phyloP scores from a whole-genome alignment of 75 land plant species.

The Chamaecyparis obtusa region DNA sequence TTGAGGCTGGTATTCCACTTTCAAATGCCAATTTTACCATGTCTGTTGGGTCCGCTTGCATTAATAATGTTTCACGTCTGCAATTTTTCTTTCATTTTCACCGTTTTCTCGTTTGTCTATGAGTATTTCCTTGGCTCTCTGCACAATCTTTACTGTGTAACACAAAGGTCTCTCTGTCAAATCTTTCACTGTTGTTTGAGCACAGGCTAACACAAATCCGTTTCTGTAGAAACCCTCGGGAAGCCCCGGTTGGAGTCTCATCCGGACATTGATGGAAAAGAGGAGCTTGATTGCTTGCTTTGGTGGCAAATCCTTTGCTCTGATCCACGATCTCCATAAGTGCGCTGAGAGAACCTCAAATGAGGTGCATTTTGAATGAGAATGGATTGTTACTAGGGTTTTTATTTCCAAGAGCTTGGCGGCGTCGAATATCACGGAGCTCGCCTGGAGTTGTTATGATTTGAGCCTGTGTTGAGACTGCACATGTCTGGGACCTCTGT shows the following conservation, averaged over 20 bases:
- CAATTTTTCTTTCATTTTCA: too few species aligned
- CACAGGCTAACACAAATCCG: constrained; percentile 31
- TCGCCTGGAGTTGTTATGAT: background rate
- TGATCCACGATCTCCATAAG: constrained; percentile 41
- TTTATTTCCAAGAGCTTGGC: background rate
- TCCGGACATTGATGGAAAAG: constrained; percentile 30
- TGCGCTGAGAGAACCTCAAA: constrained; percentile 49
- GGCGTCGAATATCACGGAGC: background rate
- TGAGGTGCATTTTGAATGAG: background rate
- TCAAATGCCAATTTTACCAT: too few species aligned
- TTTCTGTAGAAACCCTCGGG: constrained; percentile 49
- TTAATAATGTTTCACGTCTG: too few species aligned
- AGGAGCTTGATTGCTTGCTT: constrained; percentile 26
- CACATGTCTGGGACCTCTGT: constrained; percentile 22
- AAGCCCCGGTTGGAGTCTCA: constrained; percentile 33
- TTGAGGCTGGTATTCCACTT: too few species aligned
- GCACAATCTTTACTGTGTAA: constrained; percentile 16
- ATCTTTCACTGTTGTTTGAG: constrained; percentile 17
- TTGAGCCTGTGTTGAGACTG: background rate
- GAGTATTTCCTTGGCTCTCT: constrained; percentile 27
- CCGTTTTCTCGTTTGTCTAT: too few species aligned
- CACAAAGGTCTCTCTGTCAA: constrained; percentile 21
- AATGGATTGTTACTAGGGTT: background rate
- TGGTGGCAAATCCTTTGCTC: constrained; percentile 16
- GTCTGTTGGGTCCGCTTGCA: too few species aligned